Base-by-base conservation (phyloP, 805 yeast genomes). In the Kluyveromyces nonfermentans region DNA sequence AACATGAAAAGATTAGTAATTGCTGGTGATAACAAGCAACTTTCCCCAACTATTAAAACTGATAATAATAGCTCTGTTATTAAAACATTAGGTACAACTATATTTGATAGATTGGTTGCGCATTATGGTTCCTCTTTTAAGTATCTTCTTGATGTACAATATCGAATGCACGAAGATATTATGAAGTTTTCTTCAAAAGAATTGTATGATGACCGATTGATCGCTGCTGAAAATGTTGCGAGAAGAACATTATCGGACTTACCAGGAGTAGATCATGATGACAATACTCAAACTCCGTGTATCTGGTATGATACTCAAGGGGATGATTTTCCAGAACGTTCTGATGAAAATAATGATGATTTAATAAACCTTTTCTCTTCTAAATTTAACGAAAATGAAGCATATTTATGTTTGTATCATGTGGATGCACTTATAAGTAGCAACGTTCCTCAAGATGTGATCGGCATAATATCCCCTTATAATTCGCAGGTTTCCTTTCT, bases 301-400 rank as follows among this genome's bases (percentile, higher is more conserved):
- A 67, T 87, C 1, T 89, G 96, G 96, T 80, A 82, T 50, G 97
- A 93, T 55, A 93, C 97, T 0, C 93, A 87, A 64, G 96, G 96
- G 15, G 95, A 87, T 7, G 84, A 81, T 32, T 88, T 71, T 54
- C 78, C 76, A 0, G 97, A 89, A 56, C 67, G 68, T 45, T 69
- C 71, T 15, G 70, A 67, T 12, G 62, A 62, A 5, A 65, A 62
- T 31, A 55, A 56, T 31, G 48, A 45, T 16, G 16, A 30, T 38
- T 17, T 15, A 9, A 14, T 36, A 7, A 10, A 8, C 7, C 43
- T 62, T 15, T 44, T 61, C 3, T 71, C 76, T 0, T 85, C 96
- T 0, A 82, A 82, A 54, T 80, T 60, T 51, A 90, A 90, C 59
- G 86, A 82, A 38, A 78, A 80, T 59, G 98, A 90, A 62, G 80